Conservation (phyloP, 805 yeast species). For the Pichia eremophila region DNA sequence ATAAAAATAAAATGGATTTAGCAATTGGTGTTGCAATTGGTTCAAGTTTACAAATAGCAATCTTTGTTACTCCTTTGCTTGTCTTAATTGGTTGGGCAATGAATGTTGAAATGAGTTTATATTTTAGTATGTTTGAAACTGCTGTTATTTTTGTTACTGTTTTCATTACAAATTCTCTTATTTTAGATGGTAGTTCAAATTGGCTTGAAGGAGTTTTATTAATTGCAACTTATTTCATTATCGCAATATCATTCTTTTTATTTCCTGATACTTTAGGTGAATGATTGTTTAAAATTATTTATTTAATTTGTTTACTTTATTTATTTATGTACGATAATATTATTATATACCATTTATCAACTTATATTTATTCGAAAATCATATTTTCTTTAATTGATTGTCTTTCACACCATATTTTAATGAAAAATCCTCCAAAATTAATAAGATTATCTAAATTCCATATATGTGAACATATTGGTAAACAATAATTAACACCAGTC, state of each 20-base stretch:
- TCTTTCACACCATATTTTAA: conserved; percentile 15
- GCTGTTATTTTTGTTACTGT: conserved; percentile 86
- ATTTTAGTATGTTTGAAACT: conserved; percentile 89
- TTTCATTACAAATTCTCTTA: conserved; percentile 75
- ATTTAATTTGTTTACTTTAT: background rate
- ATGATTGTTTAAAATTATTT: background rate
- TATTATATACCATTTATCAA: too few species aligned
- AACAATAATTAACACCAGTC: conserved; percentile 10
- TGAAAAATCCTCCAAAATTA: conserved; percentile 16
- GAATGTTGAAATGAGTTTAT: conserved; percentile 86
- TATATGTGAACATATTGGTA: conserved; percentile 9
- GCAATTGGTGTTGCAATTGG: conserved; percentile 97
- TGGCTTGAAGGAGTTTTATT: conserved; percentile 97
- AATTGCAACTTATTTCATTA: conserved; percentile 73
- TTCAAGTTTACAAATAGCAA: conserved; percentile 87
- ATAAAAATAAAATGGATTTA: conserved; percentile 93
- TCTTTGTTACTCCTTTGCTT: conserved; percentile 92
- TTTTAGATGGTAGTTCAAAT: conserved; percentile 89
- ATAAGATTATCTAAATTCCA: conserved; percentile 12
- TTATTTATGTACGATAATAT: background rate
- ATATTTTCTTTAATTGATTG: background rate
- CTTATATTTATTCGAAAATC: background rate
- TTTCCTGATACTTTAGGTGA: conserved; percentile 54
- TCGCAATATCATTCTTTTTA: conserved; percentile 83
- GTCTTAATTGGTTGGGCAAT: conserved; percentile 90